phyloP scores from a whole-genome alignment of 768 basidiomycete genomes.

The Agrocybe praecox region DNA sequence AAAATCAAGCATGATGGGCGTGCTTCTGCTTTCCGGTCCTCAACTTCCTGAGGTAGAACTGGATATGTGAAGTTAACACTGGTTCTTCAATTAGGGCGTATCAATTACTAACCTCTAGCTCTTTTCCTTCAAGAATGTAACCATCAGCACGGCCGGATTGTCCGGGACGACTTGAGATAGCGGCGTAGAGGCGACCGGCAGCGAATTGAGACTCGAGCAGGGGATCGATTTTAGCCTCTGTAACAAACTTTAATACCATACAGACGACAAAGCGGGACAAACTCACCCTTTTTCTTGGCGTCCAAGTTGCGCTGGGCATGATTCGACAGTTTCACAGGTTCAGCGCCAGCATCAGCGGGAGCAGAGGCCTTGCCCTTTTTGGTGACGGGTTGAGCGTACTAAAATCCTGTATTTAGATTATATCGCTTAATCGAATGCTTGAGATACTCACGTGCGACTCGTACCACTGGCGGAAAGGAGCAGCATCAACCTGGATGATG shows the following conservation, averaged over 20 bases:
- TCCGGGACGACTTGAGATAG: constrained; percentile 93
- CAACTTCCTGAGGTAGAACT: constrained; percentile 96
- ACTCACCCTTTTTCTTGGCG: constrained; percentile 87
- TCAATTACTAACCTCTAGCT: constrained; percentile 77
- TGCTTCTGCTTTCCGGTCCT: constrained; percentile 96
- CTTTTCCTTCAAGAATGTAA: constrained; percentile 97
- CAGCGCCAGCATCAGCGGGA: constrained; percentile 44
- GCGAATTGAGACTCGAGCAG: constrained; percentile 89
- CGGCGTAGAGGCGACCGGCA: constrained; percentile 94
- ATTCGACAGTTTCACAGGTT: constrained; percentile 82
- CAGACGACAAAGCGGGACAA: neutral
- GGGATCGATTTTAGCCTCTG: constrained; percentile 90
- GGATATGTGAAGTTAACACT: constrained; percentile 4
- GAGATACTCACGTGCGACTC: constrained; percentile 93
- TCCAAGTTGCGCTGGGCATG: constrained; percentile 88
- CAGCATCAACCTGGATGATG: constrained; percentile 97
- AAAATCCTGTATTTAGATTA: constrained; percentile 6
- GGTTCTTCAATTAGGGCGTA: neutral
- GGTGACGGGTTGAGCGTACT: constrained; percentile 96
- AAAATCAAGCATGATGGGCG: constrained; percentile 47
- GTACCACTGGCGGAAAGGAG: constrained; percentile 99
- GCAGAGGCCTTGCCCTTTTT: constrained; percentile 79
- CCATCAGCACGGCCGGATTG: constrained; percentile 97
- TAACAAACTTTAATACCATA: neutral
- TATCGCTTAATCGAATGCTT: constrained; percentile 30